Evolutionary conservation across 805 yeast species (phyloP), one percentile per base, ranked within the genome.

Genomic region (Ogataea pilisensis): DNA sequence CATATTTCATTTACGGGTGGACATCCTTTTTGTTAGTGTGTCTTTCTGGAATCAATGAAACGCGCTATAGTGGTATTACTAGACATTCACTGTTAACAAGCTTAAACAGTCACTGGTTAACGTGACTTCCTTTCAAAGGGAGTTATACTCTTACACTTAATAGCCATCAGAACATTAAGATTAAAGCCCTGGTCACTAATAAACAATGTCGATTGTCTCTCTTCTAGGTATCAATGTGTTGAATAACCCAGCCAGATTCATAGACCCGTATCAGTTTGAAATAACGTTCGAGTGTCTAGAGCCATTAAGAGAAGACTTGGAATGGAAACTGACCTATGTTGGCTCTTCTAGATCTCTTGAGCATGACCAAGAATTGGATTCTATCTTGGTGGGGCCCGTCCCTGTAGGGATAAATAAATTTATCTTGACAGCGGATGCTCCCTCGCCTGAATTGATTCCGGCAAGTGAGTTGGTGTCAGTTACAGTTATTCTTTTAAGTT

Each of bases 361-460:
- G 49, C 97, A 93, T 54, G 99, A 93, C 62, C 99, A 93, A 64
- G 97, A 90, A 60, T 70, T 93, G 41, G 99, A 93, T 58, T 89
- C 97, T 1, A 80, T 93, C 29, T 68, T 93, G n/a, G 99, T 93
- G 3, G 99, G 99, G 0, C 99, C 99, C 0, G 95, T 93, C 2
- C 99, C 99, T 0, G 95, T 93, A 2, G 99, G 99, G 1, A 80
- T 91, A 31, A 93, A 93, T 60, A 89, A 91, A 63, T 93, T 93
- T 55, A 74, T 90, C 9, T 85, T 93, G 61, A 79, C 86, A 16
- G 97, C 98, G 0, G 98, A 95, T 55, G 95, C 99, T 0, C 99
- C 99, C 1, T 80, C 91, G 1, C 95, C 97, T 0, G 98, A 91
- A 52, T 65, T 90, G 51, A 93, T 93, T 50, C 99, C 99, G 0